Percentiles rank a stretch among this genome's conserved stretches.
Evolutionary conservation across 1,284 basidiomycete genomes (phyloP).

Genomic region (Ceratobasidium sp.): DNA sequence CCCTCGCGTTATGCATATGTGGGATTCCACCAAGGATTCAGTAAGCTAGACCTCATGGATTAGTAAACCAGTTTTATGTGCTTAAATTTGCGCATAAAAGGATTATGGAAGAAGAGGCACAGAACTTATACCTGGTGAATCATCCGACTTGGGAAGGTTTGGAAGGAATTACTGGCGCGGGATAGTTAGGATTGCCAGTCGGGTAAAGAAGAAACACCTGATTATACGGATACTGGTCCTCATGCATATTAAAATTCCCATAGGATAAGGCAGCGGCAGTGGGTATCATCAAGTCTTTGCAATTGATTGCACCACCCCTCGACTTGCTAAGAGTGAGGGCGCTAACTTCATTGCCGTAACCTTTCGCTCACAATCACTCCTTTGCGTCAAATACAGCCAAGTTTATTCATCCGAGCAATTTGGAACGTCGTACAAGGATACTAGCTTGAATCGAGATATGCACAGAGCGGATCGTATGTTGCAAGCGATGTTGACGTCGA

Average conservation of each 20-base stretch:
- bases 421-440: background rate
- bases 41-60: background rate
- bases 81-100: background rate
- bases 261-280: constrained; percentile 13
- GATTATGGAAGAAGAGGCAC: constrained; percentile 32
- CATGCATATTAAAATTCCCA: background rate
- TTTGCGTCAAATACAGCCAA: background rate
- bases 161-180: constrained; percentile 33
- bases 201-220: background rate
- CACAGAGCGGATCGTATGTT: too few species aligned
- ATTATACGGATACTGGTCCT: background rate
- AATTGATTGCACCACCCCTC: constrained; percentile 17
- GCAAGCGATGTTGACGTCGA: too few species aligned
- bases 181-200: constrained; percentile 16
- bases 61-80: background rate
- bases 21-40: constrained; percentile 34
- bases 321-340: constrained; percentile 22
- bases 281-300: background rate
- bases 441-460: too few species aligned
- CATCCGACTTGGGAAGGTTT: constrained; percentile 17
- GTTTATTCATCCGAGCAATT: constrained; percentile 25
- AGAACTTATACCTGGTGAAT: constrained; percentile 10
- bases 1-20: constrained; percentile 34
- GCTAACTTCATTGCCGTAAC: background rate
- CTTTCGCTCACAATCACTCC: background rate